Base-by-base conservation (phyloP, 1,139 yeast genomes). In the Wickerhamomyces sp. region DNA sequence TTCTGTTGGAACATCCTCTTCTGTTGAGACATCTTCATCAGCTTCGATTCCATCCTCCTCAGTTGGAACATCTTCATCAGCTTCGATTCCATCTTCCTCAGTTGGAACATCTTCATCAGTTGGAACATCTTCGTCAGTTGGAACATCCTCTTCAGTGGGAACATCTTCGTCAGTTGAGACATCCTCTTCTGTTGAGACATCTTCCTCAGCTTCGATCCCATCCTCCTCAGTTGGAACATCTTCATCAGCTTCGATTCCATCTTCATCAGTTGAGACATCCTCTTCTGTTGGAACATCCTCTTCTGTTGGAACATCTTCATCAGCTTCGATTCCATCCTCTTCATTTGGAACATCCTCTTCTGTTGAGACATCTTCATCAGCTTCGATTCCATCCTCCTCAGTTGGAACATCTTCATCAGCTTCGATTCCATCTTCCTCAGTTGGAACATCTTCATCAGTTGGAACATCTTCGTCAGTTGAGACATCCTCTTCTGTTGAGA, bases 1-100 rank as follows among this genome's bases (percentile, higher is more conserved):
- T 27, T 9, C 35, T 12, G 15, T 7, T 36, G 39, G 21, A 12
- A 9, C 36, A 6, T n/a, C 28, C 21, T 21, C 38, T 9, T 8
- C 32, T 7, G 5, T 14, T 6, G 32, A 8, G 15, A 8, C 15
- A 22, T n/a, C 24, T 21, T 7, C 24, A 21, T 10, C 24, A 21
- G 24, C 10, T 21, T 7, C 7, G 24, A 7, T n/a, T n/a, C n/a
- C 24, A 7, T 21, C 24, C 10, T 21, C 24, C 10, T n/a, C n/a
- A n/a, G n/a, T n/a, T n/a, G n/a, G n/a, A n/a, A n/a, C n/a, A n/a
- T n/a, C n/a, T 27, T 5, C 29, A 13, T 18, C 16, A 27, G 15
- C 5, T 15, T 17, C 18, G 12, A 15, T n/a, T 4, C 14, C 33
- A 13, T 32, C 39, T 17, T 27, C 39, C 10, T 9, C 35, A 9